Percentiles rank a stretch among this genome's conserved stretches.
Conservation (phyloP, 805 yeast genomes). For the Ogataea wickerhamii region DNA sequence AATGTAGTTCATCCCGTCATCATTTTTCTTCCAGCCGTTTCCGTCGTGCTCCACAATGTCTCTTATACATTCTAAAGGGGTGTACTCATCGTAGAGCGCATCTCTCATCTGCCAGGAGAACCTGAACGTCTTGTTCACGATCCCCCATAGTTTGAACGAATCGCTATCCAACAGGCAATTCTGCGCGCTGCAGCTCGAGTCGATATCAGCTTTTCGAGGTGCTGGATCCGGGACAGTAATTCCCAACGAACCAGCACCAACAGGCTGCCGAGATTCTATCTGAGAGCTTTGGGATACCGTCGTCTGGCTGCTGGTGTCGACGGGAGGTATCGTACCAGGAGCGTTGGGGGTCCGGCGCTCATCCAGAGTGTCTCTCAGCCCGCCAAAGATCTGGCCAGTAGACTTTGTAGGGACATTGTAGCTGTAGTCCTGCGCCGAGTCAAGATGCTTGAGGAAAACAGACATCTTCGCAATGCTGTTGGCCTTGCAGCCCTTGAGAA, state of each 20-base stretch:
- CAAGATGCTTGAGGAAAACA: slow-evolving; percentile 30
- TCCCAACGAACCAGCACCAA: background rate
- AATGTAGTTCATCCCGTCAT: slow-evolving; percentile 40
- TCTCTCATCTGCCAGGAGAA: slow-evolving; percentile 31
- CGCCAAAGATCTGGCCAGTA: slow-evolving; percentile 22
- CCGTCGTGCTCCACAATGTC: slow-evolving; percentile 69
- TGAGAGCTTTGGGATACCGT: background rate
- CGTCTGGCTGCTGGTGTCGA: background rate
- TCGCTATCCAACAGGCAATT: slow-evolving; percentile 1
- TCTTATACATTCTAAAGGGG: slow-evolving; percentile 68
- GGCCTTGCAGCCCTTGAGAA: slow-evolving; percentile 74
- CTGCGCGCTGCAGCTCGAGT: background rate
- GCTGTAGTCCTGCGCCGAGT: slow-evolving; percentile 10
- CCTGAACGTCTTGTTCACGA: slow-evolving; percentile 29
- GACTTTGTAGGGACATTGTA: slow-evolving; percentile 21
- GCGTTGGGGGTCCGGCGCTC: slow-evolving; percentile 3
- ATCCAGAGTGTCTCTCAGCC: slow-evolving; percentile 22
- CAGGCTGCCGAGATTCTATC: background rate
- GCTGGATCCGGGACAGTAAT: background rate
- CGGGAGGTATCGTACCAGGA: background rate
- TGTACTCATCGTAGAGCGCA: slow-evolving; percentile 38
- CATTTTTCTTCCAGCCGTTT: slow-evolving; percentile 58
- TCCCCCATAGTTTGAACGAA: slow-evolving; percentile 13
- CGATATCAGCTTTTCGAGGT: background rate
- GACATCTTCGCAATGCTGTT: slow-evolving; percentile 72